Evolutionary conservation across 768 basidiomycete genomes (phyloP), one percentile per base, ranked within the genome.

Genomic region (Trametes coccinea): DNA sequence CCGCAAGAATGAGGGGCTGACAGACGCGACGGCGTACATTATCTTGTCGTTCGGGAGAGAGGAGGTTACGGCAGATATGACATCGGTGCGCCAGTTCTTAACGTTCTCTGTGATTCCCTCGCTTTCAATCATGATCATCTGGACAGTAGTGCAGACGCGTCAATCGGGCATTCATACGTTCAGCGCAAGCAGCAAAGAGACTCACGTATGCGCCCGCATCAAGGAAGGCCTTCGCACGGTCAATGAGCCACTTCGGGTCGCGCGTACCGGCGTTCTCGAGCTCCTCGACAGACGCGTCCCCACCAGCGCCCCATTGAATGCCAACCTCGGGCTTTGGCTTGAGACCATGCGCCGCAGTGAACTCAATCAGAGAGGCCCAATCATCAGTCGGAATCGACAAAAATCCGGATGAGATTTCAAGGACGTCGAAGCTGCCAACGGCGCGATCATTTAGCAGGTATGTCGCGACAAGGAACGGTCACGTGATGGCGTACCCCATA

Each of bases 31-130:
- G 29, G 47, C 70, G 53, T 57, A 73, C 79, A 80, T 80, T 59
- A 80, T 73, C 58, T 78, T 77, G 43, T 77, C 74, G 45, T 74
- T 71, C 8, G 78, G 78, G 5, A 80, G 71, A 5, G 70, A 72
- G 39, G 74, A 73, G 31, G 74, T 76, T 41, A 81, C 76, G 9
- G 72, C 71, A 29, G 77, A 77, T 51, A 80, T 79, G 40, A 75
- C 77, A 61, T 81, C 79, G 49, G 76, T 79, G 6, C 77, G 73
- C 77, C 75, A 78, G 14, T 59, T 65, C 43, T 70, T 67, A 31
- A 80, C 79, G 66, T 80, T 80, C 66, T 80, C 79, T 0, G 78
- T 80, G 64, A 80, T 80, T 11, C 79, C 77, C 59, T 78, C 79
- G 57, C 76, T 78, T 64, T 81, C 79, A 50, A 79, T 81, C 78